phyloP scores from a whole-genome alignment of 768 basidiomycete genomes.

The Dentipellis sp. region DNA sequence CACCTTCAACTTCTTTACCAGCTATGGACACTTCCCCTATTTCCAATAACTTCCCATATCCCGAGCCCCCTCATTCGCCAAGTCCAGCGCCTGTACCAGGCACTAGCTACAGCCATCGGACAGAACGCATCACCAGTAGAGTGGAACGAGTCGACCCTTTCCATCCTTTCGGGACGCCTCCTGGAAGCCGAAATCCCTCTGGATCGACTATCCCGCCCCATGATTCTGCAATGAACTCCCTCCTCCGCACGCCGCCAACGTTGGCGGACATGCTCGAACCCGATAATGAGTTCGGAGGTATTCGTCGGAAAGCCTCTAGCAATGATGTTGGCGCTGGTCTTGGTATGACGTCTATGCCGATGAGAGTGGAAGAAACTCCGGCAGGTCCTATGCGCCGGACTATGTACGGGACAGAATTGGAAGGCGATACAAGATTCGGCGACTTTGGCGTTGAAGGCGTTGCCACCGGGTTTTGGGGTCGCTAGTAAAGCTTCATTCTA shows the following conservation, averaged over 20 bases:
- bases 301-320: slow-evolving; percentile 19
- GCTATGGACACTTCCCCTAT: slow-evolving; percentile 6
- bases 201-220: background rate
- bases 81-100: slow-evolving; percentile 10
- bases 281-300: slow-evolving; percentile 4
- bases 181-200: slow-evolving; percentile 6
- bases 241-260: slow-evolving; percentile 12
- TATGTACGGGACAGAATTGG: slow-evolving; percentile 80
- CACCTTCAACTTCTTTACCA: slow-evolving; percentile 2
- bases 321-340: slow-evolving; percentile 37
- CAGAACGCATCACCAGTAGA: slow-evolving; percentile 3
- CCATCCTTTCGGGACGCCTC: slow-evolving; percentile 10
- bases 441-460: slow-evolving; percentile 78
- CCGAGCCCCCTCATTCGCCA: slow-evolving; percentile 13
- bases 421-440: slow-evolving; percentile 75
- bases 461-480: slow-evolving; percentile 62
- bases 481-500: slow-evolving; percentile 31
- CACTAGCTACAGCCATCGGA: background rate
- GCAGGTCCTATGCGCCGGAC: slow-evolving; percentile 49
- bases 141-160: slow-evolving; percentile 6
- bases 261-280: slow-evolving; percentile 1
- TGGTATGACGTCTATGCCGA: slow-evolving; percentile 31
- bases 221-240: slow-evolving; percentile 8
- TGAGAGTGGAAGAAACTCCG: slow-evolving; percentile 32
- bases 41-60: slow-evolving; percentile 9